Conservation (phyloP, 805 yeast genomes). For the Kluyveromyces dobzhanskii region DNA sequence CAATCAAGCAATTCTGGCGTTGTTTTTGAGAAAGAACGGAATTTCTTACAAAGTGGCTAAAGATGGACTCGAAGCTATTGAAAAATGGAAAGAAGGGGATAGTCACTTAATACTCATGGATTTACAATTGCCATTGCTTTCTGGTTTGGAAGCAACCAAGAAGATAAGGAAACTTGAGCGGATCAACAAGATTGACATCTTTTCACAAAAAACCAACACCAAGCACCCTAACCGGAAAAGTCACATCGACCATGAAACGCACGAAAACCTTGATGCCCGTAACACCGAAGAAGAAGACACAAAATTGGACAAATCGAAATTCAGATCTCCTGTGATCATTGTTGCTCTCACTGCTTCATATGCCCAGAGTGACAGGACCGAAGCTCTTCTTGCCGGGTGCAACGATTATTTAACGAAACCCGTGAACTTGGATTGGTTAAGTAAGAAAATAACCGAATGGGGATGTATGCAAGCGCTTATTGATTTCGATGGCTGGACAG, state of each 20-base stretch:
- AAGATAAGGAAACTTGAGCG: conserved; percentile 82
- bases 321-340: conserved; percentile 91
- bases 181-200: conserved; percentile 64
- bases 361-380: conserved; percentile 73
- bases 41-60: conserved; percentile 82
- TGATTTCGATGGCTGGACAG: conserved; percentile 89
- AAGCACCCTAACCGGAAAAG: neutral
- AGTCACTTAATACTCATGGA: conserved; percentile 95
- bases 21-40: conserved; percentile 76
- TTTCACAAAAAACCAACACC: neutral
- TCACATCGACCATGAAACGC: too few relatives aligned
- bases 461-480: conserved; percentile 98
- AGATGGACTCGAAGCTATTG: conserved; percentile 91
- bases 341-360: conserved; percentile 95
- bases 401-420: conserved; percentile 96
- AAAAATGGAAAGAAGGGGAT: conserved; percentile 91
- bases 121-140: conserved; percentile 90
- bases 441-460: conserved; percentile 93
- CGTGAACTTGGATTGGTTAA: conserved; percentile 87
- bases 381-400: conserved; percentile 95
- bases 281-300: conserved; percentile 33
- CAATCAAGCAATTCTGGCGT: conserved; percentile 84
- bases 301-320: conserved; percentile 49
- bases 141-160: conserved; percentile 91
- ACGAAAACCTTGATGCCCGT: too few relatives aligned